Evolutionary conservation across 495 filamentous ascomycete species (phyloP).

Genomic region (Astrothelium subdiscretum): DNA sequence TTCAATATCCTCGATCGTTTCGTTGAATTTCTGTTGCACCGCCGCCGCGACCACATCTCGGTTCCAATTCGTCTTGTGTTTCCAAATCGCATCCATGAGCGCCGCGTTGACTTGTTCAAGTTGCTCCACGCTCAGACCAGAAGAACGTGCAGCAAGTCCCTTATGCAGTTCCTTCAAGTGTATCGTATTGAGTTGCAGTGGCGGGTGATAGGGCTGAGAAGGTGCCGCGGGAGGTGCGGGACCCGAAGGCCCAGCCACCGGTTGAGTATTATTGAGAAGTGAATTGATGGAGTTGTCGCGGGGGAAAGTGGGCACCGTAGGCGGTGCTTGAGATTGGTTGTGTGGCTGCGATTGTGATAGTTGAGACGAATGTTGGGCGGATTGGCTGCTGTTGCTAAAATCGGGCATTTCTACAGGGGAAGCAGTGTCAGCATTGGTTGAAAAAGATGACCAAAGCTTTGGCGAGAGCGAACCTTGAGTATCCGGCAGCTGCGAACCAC

Average conservation of each 20-base stretch:
- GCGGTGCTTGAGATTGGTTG: conserved; percentile 7
- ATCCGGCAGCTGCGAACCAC: conserved; percentile 44
- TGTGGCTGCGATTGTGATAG: conserved; percentile 6
- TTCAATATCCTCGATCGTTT: conserved; percentile 70
- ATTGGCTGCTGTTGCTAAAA: conserved; percentile 28
- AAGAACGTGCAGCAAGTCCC: conserved; percentile 50
- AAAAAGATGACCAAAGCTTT: background rate
- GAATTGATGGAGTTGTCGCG: conserved; percentile 45
- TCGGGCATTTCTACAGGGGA: conserved; percentile 12
- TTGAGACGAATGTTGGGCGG: background rate
- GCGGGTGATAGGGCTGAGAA: background rate
- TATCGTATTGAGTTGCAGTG: conserved; percentile 42
- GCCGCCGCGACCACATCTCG: conserved; percentile 53
- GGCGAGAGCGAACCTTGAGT: conserved; percentile 36
- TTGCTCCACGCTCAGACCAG: conserved; percentile 81
- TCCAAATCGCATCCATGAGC: conserved; percentile 84
- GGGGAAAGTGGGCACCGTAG: conserved; percentile 27
- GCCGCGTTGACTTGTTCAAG: conserved; percentile 86
- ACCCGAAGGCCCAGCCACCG: conserved; percentile 10
- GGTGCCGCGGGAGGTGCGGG: conserved; percentile 11
- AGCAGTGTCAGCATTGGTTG: conserved; percentile 1
- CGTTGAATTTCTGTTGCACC: conserved; percentile 61
- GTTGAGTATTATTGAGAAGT: conserved; percentile 42
- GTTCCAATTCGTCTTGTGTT: conserved; percentile 64
- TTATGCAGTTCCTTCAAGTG: conserved; percentile 45